Evolutionary conservation across 306 rosid genomes (phyloP).

Genomic region (Citrullus colocynthis): DNA sequence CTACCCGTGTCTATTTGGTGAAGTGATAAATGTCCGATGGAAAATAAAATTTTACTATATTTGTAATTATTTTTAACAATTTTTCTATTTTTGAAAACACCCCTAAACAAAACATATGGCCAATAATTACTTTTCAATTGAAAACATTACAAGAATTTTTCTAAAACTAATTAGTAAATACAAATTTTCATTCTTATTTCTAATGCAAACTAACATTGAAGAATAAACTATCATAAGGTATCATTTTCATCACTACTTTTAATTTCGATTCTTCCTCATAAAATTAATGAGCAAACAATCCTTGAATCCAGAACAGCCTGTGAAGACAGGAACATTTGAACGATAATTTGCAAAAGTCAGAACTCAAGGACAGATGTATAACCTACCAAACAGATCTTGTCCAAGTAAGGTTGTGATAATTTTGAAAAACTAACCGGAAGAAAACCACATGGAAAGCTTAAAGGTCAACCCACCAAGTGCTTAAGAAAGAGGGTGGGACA

Average conservation of each 20-base stretch:
- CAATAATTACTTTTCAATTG: no score
- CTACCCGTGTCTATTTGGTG: no score
- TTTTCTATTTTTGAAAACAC: no score
- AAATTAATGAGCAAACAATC: neutral
- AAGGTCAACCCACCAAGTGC: neutral
- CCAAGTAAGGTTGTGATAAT: neutral
- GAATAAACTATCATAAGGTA: neutral
- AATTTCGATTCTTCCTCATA: neutral
- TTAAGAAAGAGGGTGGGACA: neutral
- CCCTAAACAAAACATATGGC: no score
- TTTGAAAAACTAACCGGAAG: neutral
- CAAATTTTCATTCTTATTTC: neutral
- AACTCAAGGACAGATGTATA: no score
- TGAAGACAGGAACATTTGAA: no score
- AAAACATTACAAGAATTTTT: no score
- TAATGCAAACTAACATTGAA: neutral
- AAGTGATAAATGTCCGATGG: no score
- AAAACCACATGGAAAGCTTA: neutral
- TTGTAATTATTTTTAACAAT: no score
- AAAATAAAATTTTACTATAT: no score
- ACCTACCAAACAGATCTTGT: neutral
- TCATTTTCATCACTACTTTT: neutral
- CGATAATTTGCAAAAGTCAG: no score
- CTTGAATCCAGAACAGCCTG: neutral
- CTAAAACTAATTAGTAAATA: no score